Percentiles rank a stretch among this genome's conserved stretches.
Evolutionary conservation across 1,284 basidiomycete species (phyloP).

Genomic region (Leccinum insolens): DNA sequence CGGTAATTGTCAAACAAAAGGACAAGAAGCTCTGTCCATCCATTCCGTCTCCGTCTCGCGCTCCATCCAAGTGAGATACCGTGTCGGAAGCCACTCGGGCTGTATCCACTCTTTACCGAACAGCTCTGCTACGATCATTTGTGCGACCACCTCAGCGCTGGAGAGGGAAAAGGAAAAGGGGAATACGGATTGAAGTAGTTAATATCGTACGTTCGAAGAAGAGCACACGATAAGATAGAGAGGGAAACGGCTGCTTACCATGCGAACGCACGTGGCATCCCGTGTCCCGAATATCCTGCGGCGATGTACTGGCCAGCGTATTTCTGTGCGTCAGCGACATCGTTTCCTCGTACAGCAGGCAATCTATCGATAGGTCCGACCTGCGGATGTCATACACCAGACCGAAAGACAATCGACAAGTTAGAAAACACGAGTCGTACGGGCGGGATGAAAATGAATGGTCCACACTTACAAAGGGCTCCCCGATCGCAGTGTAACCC

Average conservation of each 20-base stretch:
- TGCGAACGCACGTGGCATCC: constrained; percentile 77
- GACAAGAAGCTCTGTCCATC: too few relatives aligned
- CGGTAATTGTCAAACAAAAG: too few relatives aligned
- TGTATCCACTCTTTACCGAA: constrained; percentile 44
- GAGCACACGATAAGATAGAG: neutral
- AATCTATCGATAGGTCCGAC: constrained; percentile 62
- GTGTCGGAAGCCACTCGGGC: constrained; percentile 67
- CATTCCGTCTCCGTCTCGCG: constrained; percentile 3
- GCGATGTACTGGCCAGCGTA: constrained; percentile 70
- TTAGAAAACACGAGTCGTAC: neutral
- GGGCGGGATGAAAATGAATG: neutral
- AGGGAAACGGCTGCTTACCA: constrained; percentile 39
- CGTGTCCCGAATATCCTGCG: constrained; percentile 79
- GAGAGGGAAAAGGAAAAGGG: neutral
- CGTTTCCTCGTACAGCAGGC: constrained; percentile 15
- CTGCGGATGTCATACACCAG: constrained; percentile 36
- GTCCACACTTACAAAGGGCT: constrained; percentile 66
- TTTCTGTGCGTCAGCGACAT: constrained; percentile 5
- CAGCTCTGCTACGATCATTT: constrained; percentile 65
- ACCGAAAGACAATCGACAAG: too few relatives aligned
- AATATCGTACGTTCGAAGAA: neutral
- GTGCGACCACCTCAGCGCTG: constrained; percentile 66
- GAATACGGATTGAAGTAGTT: neutral
- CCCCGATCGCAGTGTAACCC: constrained; percentile 66
- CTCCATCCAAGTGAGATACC: constrained; percentile 52